Evolutionary conservation across 139 green algal species (phyloP).

Genomic region (Haematococcus sp.): DNA sequence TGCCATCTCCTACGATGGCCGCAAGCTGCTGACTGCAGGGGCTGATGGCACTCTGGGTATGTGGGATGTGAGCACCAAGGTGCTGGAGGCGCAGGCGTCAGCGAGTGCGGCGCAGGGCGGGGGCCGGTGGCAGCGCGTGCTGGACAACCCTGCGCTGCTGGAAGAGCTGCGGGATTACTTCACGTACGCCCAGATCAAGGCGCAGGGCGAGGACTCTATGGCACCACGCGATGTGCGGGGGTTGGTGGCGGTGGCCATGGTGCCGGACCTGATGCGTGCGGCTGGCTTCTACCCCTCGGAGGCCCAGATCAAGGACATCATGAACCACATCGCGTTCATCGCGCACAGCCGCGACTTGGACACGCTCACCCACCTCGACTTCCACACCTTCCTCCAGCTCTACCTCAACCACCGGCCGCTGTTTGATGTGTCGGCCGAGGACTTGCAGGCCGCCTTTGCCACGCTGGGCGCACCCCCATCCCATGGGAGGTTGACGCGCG

Average conservation of each 20-base stretch:
- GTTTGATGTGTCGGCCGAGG: slow-evolving; percentile 29
- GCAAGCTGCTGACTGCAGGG: slow-evolving; percentile 24
- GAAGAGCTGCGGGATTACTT: slow-evolving; percentile 72
- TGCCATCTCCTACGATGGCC: slow-evolving; percentile 58
- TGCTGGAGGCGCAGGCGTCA: slow-evolving; percentile 21
- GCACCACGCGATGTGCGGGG: slow-evolving; percentile 27
- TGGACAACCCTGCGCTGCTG: slow-evolving; percentile 49
- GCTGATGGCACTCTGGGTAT: slow-evolving; percentile 52
- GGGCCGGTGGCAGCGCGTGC: slow-evolving; percentile 37
- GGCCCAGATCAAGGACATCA: slow-evolving; percentile 41
- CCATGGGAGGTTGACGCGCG: slow-evolving; percentile 15
- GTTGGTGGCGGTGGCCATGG: slow-evolving; percentile 40
- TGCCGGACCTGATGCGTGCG: slow-evolving; percentile 67
- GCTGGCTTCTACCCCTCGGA: slow-evolving; percentile 69
- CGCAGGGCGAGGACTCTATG: slow-evolving; percentile 52
- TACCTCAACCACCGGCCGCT: slow-evolving; percentile 72
- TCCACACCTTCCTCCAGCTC: slow-evolving; percentile 60
- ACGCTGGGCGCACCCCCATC: slow-evolving; percentile 35
- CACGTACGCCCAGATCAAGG: slow-evolving; percentile 43
- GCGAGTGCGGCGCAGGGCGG: neutral
- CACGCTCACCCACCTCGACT: slow-evolving; percentile 29
- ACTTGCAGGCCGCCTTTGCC: slow-evolving; percentile 51
- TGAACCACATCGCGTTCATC: slow-evolving; percentile 37
- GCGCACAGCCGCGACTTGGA: slow-evolving; percentile 30
- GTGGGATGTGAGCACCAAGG: slow-evolving; percentile 53